These are phyloP conservation scores for Cutaneotrichosporon sp. DNA, from an alignment of 1,284 basidiomycete species.

Conservation along the genomic window DNA sequence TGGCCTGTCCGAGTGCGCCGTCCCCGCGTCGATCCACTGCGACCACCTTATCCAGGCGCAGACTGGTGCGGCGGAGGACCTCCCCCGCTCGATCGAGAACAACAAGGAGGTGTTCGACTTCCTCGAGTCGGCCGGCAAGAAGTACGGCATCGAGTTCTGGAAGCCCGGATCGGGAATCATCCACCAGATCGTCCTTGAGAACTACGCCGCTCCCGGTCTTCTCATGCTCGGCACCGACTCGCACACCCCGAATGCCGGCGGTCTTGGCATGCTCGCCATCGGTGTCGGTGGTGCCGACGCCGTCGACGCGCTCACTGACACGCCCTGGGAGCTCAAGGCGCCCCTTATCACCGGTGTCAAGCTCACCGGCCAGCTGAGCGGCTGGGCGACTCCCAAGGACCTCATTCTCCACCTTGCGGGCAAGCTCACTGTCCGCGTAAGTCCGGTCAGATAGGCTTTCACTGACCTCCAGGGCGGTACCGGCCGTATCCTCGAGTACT, in stretches of 20 bases:
- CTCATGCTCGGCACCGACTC: constrained; percentile 73
- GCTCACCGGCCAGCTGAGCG: constrained; percentile 81
- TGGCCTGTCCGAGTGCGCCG: constrained; percentile 79
- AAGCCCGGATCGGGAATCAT: constrained; percentile 85
- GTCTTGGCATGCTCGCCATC: constrained; percentile 96
- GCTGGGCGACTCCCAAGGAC: constrained; percentile 97
- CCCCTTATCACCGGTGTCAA: constrained; percentile 88
- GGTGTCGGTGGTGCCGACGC: constrained; percentile 99
- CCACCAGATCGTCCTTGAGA: constrained; percentile 98
- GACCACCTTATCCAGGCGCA: constrained; percentile 94
- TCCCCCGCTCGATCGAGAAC: constrained; percentile 69
- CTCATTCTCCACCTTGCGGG: constrained; percentile 93
- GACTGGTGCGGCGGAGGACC: constrained; percentile 45
- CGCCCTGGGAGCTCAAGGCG: constrained; percentile 97
- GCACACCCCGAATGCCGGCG: constrained; percentile 98
- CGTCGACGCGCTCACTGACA: constrained; percentile 97
- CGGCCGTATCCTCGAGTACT: constrained; percentile 95
- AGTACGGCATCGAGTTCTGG: constrained; percentile 93
- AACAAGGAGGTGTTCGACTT: constrained; percentile 99
- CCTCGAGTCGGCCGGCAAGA: constrained; percentile 87
- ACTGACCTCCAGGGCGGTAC: constrained; percentile 73
- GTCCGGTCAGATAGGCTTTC: constrained; percentile 35
- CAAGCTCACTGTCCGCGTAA: constrained; percentile 85
- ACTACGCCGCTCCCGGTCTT: constrained; percentile 78
- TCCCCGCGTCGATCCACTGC: constrained; percentile 87